phyloP scores from a whole-genome alignment of 2,329 filamentous ascomycete species.

The Aspergillus felis region DNA sequence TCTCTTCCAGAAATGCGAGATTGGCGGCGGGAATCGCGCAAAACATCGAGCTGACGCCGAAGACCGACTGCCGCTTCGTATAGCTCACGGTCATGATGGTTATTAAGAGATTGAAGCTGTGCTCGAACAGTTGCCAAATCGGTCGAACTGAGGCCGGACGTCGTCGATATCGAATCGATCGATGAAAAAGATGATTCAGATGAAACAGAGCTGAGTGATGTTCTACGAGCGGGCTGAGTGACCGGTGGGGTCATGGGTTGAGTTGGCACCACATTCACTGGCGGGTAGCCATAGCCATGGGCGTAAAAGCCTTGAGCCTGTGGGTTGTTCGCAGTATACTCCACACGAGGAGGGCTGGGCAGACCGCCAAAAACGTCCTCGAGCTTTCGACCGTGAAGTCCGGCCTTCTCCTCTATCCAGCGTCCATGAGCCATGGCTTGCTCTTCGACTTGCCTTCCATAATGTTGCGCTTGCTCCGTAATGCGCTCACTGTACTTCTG shows the following conservation, averaged over 20 bases:
- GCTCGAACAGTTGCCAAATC: conserved; percentile 34
- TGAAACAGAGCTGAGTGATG: conserved; percentile 26
- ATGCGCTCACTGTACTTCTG: conserved; percentile 40
- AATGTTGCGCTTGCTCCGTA: conserved; percentile 33
- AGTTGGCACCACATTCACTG: not conserved
- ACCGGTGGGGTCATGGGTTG: conserved; percentile 1
- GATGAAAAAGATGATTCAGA: conserved; percentile 35
- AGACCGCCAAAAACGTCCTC: conserved; percentile 18
- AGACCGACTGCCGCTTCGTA: conserved; percentile 35
- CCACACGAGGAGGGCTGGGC: conserved; percentile 6
- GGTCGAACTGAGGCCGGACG: conserved; percentile 32
- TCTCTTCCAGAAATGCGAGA: conserved; percentile 19
- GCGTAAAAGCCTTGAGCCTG: conserved; percentile 12
- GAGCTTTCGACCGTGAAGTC: conserved; percentile 24
- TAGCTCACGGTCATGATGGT: conserved; percentile 34
- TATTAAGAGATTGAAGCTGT: conserved; percentile 31
- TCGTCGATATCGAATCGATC: conserved; percentile 35
- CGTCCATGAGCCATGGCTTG: conserved; percentile 35
- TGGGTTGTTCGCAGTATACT: conserved; percentile 13
- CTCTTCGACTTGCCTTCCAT: conserved; percentile 37
- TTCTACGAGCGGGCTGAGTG: conserved; percentile 21
- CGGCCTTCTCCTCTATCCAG: conserved; percentile 37
- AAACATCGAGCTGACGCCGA: conserved; percentile 29
- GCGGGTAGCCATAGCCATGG: conserved; percentile 6
- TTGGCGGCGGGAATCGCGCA: conserved; percentile 34